Conservation (phyloP, 2,329 filamentous ascomycete genomes). For the Aspergillus puulaauensis region DNA sequence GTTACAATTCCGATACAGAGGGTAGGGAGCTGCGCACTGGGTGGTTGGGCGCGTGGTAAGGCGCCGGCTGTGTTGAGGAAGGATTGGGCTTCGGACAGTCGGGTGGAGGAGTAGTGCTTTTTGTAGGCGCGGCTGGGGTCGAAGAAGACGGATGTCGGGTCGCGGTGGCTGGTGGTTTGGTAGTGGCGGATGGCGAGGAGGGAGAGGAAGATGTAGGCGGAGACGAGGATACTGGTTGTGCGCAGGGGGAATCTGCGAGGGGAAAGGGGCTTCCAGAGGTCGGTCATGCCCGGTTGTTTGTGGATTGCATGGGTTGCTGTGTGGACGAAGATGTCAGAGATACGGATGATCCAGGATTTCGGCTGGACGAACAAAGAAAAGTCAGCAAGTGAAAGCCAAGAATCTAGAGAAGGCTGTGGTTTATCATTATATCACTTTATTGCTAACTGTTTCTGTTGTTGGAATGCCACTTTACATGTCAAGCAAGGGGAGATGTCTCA, state of each 20-base stretch:
- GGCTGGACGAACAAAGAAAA: no score
- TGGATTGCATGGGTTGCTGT: no score
- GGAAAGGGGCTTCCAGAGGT: not conserved
- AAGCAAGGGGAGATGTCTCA: no score
- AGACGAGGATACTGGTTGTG: not conserved
- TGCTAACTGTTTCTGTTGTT: no score
- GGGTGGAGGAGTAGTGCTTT: conserved; percentile 7
- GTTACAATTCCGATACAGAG: conserved; percentile 47
- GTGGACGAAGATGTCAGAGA: no score
- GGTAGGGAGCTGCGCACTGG: not conserved
- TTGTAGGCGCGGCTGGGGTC: conserved; percentile 12
- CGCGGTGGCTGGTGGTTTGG: conserved; percentile 10
- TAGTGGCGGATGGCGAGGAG: conserved; percentile 15
- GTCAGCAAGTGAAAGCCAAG: no score
- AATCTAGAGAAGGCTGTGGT: no score
- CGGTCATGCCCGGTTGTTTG: not conserved
- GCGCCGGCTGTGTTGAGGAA: conserved; percentile 7
- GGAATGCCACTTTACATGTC: no score
- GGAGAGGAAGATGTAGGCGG: conserved; percentile 5
- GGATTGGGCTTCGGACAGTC: conserved; percentile 8
- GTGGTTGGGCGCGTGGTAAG: not conserved
- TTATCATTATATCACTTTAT: no score
- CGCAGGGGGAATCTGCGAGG: not conserved
- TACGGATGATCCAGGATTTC: no score
- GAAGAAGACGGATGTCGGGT: conserved; percentile 19